phyloP scores from a whole-genome alignment of 2,329 filamentous ascomycete genomes.

The Cryphonectria radicalis region DNA sequence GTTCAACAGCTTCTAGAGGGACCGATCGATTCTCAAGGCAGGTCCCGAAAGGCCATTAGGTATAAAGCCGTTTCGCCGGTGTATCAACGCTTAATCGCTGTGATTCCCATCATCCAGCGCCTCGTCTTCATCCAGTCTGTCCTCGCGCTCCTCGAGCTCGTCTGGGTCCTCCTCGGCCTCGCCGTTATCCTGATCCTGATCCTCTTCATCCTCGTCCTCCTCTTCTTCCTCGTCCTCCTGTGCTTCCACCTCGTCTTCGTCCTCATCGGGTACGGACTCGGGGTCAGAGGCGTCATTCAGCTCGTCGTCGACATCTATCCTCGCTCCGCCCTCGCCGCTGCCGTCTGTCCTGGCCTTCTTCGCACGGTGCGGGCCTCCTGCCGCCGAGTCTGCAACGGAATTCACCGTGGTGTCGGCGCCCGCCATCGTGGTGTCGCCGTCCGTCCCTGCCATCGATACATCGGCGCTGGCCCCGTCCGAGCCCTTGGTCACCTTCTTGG shows the following conservation, averaged over 20 bases:
- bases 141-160: slow-evolving; percentile 50
- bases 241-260: slow-evolving; percentile 41
- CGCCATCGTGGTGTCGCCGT: slow-evolving; percentile 34
- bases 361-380: slow-evolving; percentile 35
- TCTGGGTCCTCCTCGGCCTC: slow-evolving; percentile 59
- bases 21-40: neutral
- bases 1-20: neutral
- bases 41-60: neutral
- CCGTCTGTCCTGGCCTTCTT: slow-evolving; percentile 47
- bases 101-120: slow-evolving; percentile 65
- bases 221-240: slow-evolving; percentile 53
- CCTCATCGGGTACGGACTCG: slow-evolving; percentile 39
- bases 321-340: slow-evolving; percentile 42
- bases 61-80: neutral
- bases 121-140: slow-evolving; percentile 59
- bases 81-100: slow-evolving; percentile 49
- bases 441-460: slow-evolving; percentile 38
- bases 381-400: slow-evolving; percentile 23
- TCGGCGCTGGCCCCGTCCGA: slow-evolving; percentile 34
- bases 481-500: slow-evolving; percentile 52
- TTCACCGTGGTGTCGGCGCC: slow-evolving; percentile 31
- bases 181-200: slow-evolving; percentile 43
- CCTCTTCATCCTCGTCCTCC: slow-evolving; percentile 52
- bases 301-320: slow-evolving; percentile 52
- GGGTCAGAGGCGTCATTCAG: slow-evolving; percentile 44